Evolutionary conservation across 805 yeast species (phyloP), one percentile per base, ranked within the genome.

Genomic region (Ogataea angusta): DNA sequence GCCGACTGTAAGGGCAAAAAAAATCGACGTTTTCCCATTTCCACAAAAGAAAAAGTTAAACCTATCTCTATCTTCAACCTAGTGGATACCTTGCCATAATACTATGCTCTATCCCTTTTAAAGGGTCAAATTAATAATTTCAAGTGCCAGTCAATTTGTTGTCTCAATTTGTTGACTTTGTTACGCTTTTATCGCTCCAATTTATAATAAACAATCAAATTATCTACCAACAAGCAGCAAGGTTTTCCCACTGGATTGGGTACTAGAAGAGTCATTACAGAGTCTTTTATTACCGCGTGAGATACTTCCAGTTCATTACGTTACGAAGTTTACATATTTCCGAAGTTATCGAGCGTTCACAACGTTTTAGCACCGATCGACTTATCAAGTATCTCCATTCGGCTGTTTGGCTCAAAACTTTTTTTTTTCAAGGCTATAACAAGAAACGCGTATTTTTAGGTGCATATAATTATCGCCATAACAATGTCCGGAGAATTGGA

Each of bases 11-110:
- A 41, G 45, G 46, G 46, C 44, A 41, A 40, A 48, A n/a, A 43
- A 40, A 45, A 24, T 32, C 37, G 42, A 22, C 45, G 40, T 42
- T 38, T 46, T 38, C 53, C 53, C 50, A 46, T 44, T 49, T 44
- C 45, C 40, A 40, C 53, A 46, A 49, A 48, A 42, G 40, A 42
- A 47, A 47, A 40, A 37, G 40, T 34, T 29, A 38, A 39, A 31
- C 44, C 41, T 40, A 38, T 41, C 36, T 38, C 36, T 30, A 22
- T 38, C 36, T 38, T 29, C 27, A 43, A 38, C 46, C 36, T 34
- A 34, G 40, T 39, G 40, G 49, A 46, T 40, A 40, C 40, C 35
- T 30, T 34, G 30, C 24, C 30, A 36, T 16, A 24, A 31, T 34
- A 30, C 29, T 39, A 42, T 46, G 49, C 42, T 42, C 39, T 25